Evolutionary conservation across 345 rosid species (phyloP), one percentile per base, ranked within the genome.

Genomic region (Boechera stricta): DNA sequence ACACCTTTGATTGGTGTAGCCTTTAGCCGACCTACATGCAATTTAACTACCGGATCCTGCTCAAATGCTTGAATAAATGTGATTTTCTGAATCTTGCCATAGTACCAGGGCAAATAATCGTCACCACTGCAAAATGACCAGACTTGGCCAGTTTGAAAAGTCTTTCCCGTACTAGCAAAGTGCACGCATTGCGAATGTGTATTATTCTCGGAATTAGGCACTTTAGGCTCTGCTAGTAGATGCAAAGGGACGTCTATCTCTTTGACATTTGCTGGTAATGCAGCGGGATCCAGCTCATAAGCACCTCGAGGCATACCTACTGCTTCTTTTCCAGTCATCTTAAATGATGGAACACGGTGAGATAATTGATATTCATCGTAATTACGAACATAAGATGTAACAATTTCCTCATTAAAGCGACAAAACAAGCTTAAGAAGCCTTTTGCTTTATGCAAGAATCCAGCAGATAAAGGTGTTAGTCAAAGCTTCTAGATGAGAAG

Each of bases 101-200:
- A 89, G 80, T 80, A 85, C 75, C 94, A 83, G 71, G 98, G 98
- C 90, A 89, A 86, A 41, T 79, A 83, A 78, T 85, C 92, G 35
- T 73, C 12, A 24, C 76, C 59, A 73, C 89, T 90, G 75, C 87
- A 86, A 64, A 66, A 36, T 63, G 96, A 87, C 98, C 94, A 90
- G 42, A 79, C 78, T 82, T 87, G 91, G 57, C 91, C 92, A 21
- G n/a, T 82, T 28, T 78, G 41, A 68, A 87, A 90, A 21, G 71
- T 51, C 58, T 82, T 73, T 41, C 56, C 82, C 45, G 74, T 83
- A 24, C 87, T 87, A 67, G 33, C 59, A 35, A 45, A 33, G 45
- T 49, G 39, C 26, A 66, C 58, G 5, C 71, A 11, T 10, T 66
- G 45, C 16, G 58, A 10, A 53, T 10, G 15, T 28, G 33, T 53